A percentile compares a stretch with the other conserved stretches of the same genome.
Evolutionary conservation across 78 protist species (phyloP).

Genomic region (Emiliania huxleyi): DNA sequence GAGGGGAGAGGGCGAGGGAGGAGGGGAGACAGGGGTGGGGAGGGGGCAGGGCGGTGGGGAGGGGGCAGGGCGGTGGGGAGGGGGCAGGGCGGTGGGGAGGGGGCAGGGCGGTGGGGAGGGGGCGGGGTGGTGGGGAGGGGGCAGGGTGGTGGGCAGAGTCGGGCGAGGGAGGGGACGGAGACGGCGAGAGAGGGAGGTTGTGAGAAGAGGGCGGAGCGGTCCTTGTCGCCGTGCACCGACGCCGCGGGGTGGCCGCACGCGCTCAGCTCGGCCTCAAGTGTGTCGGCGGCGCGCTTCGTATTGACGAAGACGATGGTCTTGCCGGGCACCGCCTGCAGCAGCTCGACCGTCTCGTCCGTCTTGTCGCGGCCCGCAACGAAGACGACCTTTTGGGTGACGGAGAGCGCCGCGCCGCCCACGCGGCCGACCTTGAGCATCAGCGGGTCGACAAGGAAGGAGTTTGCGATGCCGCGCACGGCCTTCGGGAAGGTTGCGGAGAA

Average conservation of each 20-base stretch:
- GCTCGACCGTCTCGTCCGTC: slow-evolving; percentile 66
- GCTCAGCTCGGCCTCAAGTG: slow-evolving; percentile 75
- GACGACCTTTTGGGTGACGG: slow-evolving; percentile 78
- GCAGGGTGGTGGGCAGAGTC: too few species aligned
- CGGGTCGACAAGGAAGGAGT: slow-evolving; percentile 82
- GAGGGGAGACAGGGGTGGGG: too few species aligned
- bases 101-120: too few species aligned
- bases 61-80: too few species aligned
- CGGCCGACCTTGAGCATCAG: slow-evolving; percentile 94
- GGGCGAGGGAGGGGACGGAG: too few species aligned
- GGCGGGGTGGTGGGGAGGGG: too few species aligned
- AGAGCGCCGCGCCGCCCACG: slow-evolving; percentile 91
- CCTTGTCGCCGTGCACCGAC: slow-evolving; percentile 97
- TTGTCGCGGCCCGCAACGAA: slow-evolving; percentile 78
- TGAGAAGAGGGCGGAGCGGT: too few species aligned
- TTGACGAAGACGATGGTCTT: slow-evolving; percentile 81
- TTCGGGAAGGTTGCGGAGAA: slow-evolving; percentile 98
- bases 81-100: too few species aligned
- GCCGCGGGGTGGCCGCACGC: slow-evolving; percentile 57
- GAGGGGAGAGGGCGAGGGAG: too few species aligned
- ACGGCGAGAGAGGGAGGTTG: too few species aligned
- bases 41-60: too few species aligned
- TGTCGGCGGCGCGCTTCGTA: slow-evolving; percentile 86
- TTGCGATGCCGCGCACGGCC: slow-evolving; percentile 89
- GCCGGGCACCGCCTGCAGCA: slow-evolving; percentile 44